Percentiles rank a stretch among this genome's conserved stretches.
Conservation (phyloP, 371 early-diverging fungal genomes). For the Apophysomyces sp. region DNA sequence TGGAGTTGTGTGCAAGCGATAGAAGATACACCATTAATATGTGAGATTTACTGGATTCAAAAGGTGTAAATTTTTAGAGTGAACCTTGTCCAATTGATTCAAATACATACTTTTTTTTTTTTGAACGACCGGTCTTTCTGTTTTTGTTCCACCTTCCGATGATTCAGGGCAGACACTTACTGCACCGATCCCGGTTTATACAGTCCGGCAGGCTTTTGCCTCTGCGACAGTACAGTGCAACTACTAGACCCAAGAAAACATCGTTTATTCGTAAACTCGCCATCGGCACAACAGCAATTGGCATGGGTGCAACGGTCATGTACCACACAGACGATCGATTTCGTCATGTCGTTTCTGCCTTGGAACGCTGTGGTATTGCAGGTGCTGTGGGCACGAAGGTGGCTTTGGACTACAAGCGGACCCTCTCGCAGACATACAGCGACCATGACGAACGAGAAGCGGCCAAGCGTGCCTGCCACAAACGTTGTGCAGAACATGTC, state of each 20-base stretch:
- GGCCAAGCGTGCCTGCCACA: conserved; percentile 40
- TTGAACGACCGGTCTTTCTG: neutral
- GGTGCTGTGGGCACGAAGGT: conserved; percentile 48
- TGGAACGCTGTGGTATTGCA: conserved; percentile 46
- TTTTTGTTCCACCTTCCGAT: neutral
- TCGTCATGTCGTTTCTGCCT: conserved; percentile 39
- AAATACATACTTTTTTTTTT: too few relatives aligned
- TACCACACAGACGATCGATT: conserved; percentile 49
- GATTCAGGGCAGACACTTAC: conserved; percentile 1
- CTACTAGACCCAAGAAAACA: neutral
- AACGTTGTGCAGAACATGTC: conserved; percentile 59
- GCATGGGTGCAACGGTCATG: conserved; percentile 32
- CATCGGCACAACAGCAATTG: conserved; percentile 13
- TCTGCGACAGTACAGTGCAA: neutral
- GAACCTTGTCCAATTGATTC: neutral
- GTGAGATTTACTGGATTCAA: conserved; percentile 32
- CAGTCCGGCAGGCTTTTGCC: neutral
- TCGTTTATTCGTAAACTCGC: neutral
- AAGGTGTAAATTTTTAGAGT: neutral
- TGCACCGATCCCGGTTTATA: neutral
- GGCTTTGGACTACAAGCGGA: conserved; percentile 65
- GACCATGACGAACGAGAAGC: conserved; percentile 38
- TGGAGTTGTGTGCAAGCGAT: conserved; percentile 8
- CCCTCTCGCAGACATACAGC: conserved; percentile 41
- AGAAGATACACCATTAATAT: conserved; percentile 14